Evolutionary conservation across 768 basidiomycete genomes (phyloP), one percentile per base, ranked within the genome.

Genomic region (Cyclocybe cylindracea): DNA sequence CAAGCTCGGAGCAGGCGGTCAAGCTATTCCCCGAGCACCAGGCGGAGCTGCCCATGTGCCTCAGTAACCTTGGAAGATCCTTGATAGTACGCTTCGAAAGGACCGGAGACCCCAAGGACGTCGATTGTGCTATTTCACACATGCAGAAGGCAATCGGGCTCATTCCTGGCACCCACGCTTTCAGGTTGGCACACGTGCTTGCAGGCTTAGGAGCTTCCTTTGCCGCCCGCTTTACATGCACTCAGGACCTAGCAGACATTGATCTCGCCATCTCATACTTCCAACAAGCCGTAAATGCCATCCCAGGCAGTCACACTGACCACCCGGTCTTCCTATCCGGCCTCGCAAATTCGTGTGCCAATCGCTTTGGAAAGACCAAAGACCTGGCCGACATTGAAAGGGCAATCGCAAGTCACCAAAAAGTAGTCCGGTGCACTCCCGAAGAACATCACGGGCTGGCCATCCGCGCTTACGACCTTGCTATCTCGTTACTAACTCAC

Each of bases 381-480:
- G n/a, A 55, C n/a, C 19, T 13, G 10, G 41, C 50, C 5, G 59
- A 53, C 31, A 41, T 58, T 37, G 46, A 46, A n/a, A 46, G 51
- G 35, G 53, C 57, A 5, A 50, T 61, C 6, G 9, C 35, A 29
- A n/a, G 46, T 13, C 43, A 51, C 13, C 16, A 39, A 24, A 55
- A 33, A 46, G 53, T 51, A 8, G 14, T 50, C 35, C 40, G 48
- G 16, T 33, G 38, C 18, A 44, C 48, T 33, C 51, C 53, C 39
- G 47, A 54, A 1, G 46, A 35, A 14, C 45, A 53, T 37, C 16
- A 34, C 14, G n/a, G 40, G 42, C 19, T 47, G 37, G 14, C 50
- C 29, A n/a, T 14, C 18, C 16, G 33, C 36, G 24, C 53, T 9
- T 49, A 37, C 35, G 60, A 64, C 33, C 56, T 73, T 5, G 68